These are phyloP conservation scores for Botrytis medusae DNA, from an alignment of 2,329 filamentous ascomycete genomes.

Conservation along the genomic window DNA sequence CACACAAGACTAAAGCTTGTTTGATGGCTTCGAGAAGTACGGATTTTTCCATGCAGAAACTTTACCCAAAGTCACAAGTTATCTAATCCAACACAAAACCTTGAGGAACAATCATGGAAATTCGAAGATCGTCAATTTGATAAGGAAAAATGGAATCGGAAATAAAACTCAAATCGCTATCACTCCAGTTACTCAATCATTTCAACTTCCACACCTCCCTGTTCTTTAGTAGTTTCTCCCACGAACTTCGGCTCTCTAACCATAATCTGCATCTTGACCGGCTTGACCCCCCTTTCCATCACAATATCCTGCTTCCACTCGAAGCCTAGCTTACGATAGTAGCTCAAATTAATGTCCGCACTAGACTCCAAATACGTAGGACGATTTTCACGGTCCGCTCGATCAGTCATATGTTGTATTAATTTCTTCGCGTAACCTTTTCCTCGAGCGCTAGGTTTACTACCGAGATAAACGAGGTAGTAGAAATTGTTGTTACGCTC, in stretches of 20 bases:
- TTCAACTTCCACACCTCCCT: conserved; percentile 24
- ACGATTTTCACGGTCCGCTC: conserved; percentile 66
- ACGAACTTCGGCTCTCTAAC: conserved; percentile 62
- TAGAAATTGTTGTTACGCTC: conserved; percentile 66
- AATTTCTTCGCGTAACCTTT: conserved; percentile 72
- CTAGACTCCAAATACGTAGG: conserved; percentile 80
- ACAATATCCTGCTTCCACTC: conserved; percentile 61
- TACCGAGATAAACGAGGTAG: conserved; percentile 83
- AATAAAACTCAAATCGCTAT: conserved; percentile 6
- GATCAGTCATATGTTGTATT: conserved; percentile 65
- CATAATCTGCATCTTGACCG: conserved; percentile 76
- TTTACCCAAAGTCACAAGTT: too few species aligned
- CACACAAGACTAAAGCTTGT: neutral
- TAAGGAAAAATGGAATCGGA: neutral
- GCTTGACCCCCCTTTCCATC: conserved; percentile 56
- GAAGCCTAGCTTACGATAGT: conserved; percentile 78
- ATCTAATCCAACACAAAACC: neutral
- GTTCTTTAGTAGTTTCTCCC: conserved; percentile 42
- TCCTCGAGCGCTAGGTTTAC: conserved; percentile 66
- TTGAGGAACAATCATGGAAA: neutral
- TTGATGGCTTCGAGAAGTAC: neutral
- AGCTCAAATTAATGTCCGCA: conserved; percentile 63
- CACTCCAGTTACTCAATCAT: conserved; percentile 13
- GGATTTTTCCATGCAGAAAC: neutral
- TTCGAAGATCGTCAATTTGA: neutral